Evolutionary conservation across 169 alveolate genomes (phyloP), one percentile per base, ranked within the genome.

Genomic region (Fabrea salina): DNA sequence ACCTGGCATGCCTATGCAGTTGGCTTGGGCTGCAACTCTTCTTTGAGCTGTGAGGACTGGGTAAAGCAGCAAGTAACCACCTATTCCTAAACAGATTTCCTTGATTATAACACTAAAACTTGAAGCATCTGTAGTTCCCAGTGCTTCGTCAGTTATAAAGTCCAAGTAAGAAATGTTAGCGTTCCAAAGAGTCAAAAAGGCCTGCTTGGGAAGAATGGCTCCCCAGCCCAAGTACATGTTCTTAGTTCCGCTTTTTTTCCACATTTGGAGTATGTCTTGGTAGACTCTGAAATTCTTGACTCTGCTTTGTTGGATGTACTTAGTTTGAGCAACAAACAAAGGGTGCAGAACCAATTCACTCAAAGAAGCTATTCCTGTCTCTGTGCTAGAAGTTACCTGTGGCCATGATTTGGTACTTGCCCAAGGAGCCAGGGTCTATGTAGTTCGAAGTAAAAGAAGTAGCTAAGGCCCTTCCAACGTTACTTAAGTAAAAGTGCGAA

Each of bases 201-300:
- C 50, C 30, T 64, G 75, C 74, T 33, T 32, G 16, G 75, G 75
- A 5, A 64, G 19, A 64, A 64, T 40, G n/a, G 11, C 27, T 2
- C 75, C 75, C 75, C 75, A 64, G 5, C 75, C 75, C 19, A 13
- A 19, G 27, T 33, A 64, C 75, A 64, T 37, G 75, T 56, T 64
- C 19, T 7, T 37, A 30, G 16, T 4, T 11, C 75, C 75, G 16
- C 43, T 39, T 22, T 16, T 3, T 35, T 64, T 64, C 56, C 27
- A 19, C 50, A 64, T 64, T 39, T 64, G 47, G 32, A 33, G 19
- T 19, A 19, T 19, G 19, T 40, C 75, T 2, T 16, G 4, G 4
- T 22, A 64, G n/a, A 35, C 30, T 16, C 54, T 32, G 11, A 51
- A 51, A 5, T 51, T 51, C 32, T 25, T 30, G 11, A 5, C 25